Evolutionary conservation across 2,329 filamentous ascomycete species (phyloP).

Genomic region (Pseudocercospora fuligena): DNA sequence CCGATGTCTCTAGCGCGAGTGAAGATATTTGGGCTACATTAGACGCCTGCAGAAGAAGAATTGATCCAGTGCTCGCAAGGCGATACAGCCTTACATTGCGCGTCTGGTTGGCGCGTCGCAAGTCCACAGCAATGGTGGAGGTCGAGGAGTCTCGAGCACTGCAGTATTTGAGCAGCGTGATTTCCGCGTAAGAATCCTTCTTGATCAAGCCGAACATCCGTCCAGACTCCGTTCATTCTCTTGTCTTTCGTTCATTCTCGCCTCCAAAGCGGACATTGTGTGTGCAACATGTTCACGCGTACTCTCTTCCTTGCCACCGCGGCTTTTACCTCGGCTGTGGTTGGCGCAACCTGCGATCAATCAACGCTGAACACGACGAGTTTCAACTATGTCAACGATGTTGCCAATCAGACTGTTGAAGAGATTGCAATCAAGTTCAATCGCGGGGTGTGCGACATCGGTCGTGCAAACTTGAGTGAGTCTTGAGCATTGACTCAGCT

Average conservation of each 20-base stretch:
- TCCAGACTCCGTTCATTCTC: not conserved
- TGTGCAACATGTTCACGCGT: not conserved
- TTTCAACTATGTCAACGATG: constrained; percentile 10
- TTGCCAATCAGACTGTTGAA: constrained; percentile 5
- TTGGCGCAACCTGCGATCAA: constrained; percentile 6
- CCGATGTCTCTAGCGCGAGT: no score
- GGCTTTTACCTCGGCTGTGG: not conserved
- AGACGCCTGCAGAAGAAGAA: no score
- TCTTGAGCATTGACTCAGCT: not conserved
- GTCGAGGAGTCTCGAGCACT: no score
- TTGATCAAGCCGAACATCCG: not conserved
- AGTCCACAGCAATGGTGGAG: no score
- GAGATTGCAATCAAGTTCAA: constrained; percentile 12
- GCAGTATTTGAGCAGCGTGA: no score
- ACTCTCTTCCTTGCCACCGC: not conserved
- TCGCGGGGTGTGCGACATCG: constrained; percentile 13
- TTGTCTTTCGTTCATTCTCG: not conserved
- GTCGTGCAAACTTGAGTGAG: constrained; percentile 11
- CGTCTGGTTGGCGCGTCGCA: no score
- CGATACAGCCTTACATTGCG: no score
- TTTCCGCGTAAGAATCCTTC: no score
- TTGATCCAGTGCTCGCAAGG: no score
- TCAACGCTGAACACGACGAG: constrained; percentile 6
- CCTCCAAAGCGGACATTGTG: no score
- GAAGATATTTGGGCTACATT: no score